These are phyloP conservation scores for Ustilago shanxiensis DNA, from an alignment of 1,284 basidiomycete species.

Conservation along the genomic window DNA sequence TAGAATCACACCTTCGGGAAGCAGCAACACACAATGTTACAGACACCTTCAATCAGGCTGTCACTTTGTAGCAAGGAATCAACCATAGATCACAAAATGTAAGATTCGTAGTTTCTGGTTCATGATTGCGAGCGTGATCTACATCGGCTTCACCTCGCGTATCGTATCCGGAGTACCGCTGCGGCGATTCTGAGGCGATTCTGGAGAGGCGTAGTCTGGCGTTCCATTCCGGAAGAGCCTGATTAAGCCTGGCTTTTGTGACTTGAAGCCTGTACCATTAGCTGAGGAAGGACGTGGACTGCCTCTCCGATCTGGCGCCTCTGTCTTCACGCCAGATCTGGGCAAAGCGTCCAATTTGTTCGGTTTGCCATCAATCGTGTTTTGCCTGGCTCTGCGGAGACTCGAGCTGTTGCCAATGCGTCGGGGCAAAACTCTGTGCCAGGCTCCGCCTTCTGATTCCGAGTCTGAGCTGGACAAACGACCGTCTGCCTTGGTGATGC, in stretches of 20 bases:
- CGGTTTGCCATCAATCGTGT: slow-evolving; percentile 25
- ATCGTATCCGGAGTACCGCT: slow-evolving; percentile 50
- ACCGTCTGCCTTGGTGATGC: slow-evolving; percentile 25
- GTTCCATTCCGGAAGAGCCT: slow-evolving; percentile 25
- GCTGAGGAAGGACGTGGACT: slow-evolving; percentile 38
- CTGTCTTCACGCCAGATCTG: slow-evolving; percentile 3
- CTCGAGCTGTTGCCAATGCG: slow-evolving; percentile 38
- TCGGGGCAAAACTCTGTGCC: slow-evolving; percentile 48
- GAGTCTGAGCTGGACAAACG: slow-evolving; percentile 44
- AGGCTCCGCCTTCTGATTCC: slow-evolving; percentile 50
- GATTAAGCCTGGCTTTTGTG: slow-evolving; percentile 23
- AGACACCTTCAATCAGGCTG: neutral
- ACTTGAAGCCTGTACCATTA: slow-evolving; percentile 18
- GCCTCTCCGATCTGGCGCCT: slow-evolving; percentile 21
- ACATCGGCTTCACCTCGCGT: slow-evolving; percentile 18
- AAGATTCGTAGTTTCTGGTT: too few species aligned
- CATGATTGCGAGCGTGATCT: neutral
- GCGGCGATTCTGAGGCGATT: slow-evolving; percentile 15
- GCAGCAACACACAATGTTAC: neutral
- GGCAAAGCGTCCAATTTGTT: slow-evolving; percentile 10
- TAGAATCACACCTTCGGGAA: slow-evolving; percentile 1
- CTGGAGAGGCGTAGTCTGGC: slow-evolving; percentile 10
- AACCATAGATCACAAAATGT: too few species aligned
- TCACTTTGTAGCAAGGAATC: neutral
- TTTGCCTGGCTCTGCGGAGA: slow-evolving; percentile 28